Percentiles rank a stretch among this genome's conserved stretches.
These are phyloP conservation scores for Stagonosporopsis chrysanthemi DNA, from an alignment of 2,329 filamentous ascomycete genomes.

Conservation along the genomic window DNA sequence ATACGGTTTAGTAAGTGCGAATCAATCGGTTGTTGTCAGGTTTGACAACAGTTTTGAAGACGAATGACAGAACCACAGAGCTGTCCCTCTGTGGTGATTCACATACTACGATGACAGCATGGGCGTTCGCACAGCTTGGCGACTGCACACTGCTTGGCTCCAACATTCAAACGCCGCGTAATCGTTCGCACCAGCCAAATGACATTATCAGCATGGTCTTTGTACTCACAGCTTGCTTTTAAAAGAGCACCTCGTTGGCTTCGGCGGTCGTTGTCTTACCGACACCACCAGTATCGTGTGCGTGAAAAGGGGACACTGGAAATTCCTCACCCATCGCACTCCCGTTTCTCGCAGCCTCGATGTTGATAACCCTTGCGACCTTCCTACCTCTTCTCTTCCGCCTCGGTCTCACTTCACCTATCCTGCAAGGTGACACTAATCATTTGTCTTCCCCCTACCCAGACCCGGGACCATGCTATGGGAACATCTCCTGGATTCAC, in stretches of 20 bases:
- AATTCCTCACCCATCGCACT: neutral
- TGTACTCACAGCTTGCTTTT: neutral
- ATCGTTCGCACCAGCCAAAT: neutral
- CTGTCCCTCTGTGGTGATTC: neutral
- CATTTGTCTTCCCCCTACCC: conserved; percentile 21
- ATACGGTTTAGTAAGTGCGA: neutral
- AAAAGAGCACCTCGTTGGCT: neutral
- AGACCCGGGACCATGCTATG: conserved; percentile 49
- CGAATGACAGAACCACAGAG: neutral
- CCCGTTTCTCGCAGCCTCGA: conserved; percentile 18
- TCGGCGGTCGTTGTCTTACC: neutral
- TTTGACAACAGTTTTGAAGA: neutral
- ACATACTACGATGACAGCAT: conserved; percentile 4
- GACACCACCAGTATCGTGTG: neutral
- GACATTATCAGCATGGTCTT: conserved; percentile 16
- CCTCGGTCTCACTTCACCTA: conserved; percentile 1
- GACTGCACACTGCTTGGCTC: conserved; percentile 3
- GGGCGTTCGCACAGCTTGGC: neutral
- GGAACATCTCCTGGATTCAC: conserved; percentile 52
- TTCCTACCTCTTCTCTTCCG: conserved; percentile 23
- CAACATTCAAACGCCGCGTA: neutral
- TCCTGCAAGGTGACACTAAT: neutral
- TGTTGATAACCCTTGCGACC: conserved; percentile 22
- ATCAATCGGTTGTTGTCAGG: neutral
- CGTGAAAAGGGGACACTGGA: neutral